phyloP scores from a whole-genome alignment of 2,329 filamentous ascomycete genomes.

The Fusarium compactum region DNA sequence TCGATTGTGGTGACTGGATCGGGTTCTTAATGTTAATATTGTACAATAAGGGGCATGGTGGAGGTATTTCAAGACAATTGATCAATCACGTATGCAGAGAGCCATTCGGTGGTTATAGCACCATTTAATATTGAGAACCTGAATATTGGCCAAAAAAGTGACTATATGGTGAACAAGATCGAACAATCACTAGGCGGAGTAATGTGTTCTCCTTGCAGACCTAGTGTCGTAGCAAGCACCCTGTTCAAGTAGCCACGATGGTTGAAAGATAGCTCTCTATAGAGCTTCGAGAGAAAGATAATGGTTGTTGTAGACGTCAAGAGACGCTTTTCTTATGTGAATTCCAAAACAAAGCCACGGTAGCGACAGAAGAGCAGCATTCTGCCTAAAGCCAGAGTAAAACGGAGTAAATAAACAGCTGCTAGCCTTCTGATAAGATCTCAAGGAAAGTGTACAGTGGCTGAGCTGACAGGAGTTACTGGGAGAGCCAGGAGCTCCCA shows the following conservation, averaged over 20 bases:
- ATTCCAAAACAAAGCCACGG: not conserved
- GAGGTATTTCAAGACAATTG: not conserved
- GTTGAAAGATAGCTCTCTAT: not conserved
- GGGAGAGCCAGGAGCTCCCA: not conserved
- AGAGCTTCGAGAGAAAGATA: slow-evolving; percentile 9
- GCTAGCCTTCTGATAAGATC: not conserved
- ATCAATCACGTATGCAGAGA: not conserved
- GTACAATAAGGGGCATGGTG: not conserved
- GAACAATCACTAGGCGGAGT: not conserved
- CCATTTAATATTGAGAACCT: not conserved
- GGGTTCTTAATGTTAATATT: not conserved
- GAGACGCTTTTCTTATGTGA: not conserved
- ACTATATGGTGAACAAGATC: not conserved
- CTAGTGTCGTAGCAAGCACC: no score
- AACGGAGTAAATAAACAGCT: not conserved
- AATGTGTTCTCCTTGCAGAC: not conserved
- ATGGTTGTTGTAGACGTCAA: not conserved
- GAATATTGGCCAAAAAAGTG: not conserved
- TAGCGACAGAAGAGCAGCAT: slow-evolving; percentile 28
- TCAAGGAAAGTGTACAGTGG: slow-evolving; percentile 16
- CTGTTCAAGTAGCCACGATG: not conserved
- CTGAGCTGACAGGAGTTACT: not conserved
- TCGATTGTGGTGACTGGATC: not conserved
- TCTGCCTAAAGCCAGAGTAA: slow-evolving; percentile 12
- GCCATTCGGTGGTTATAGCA: not conserved